Evolutionary conservation across 768 basidiomycete species (phyloP).

Genomic region (Trametes gibbosa): DNA sequence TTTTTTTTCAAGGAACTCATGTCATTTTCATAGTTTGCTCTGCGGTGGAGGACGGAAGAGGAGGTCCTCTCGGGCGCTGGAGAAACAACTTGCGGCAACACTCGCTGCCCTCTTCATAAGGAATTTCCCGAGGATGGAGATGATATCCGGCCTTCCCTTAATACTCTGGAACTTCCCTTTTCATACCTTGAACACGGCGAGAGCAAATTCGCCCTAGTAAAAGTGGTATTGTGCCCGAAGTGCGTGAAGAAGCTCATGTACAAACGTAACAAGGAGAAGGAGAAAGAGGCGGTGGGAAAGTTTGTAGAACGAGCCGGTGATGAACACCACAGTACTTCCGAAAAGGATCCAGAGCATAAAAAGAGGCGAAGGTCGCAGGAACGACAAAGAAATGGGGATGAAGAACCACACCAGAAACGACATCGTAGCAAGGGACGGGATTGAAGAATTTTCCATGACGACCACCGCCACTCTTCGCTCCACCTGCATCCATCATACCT

Average conservation of each 20-base stretch:
- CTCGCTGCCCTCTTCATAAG: constrained; percentile 69
- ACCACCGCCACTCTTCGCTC: no score
- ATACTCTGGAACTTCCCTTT: constrained; percentile 88
- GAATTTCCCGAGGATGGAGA: constrained; percentile 23
- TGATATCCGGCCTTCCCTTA: constrained; percentile 37
- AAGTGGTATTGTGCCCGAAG: constrained; percentile 78
- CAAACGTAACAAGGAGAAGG: constrained; percentile 72
- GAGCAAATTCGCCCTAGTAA: constrained; percentile 80
- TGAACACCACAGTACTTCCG: background rate
- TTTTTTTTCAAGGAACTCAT: background rate
- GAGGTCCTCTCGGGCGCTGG: constrained; percentile 87
- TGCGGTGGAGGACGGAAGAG: constrained; percentile 91
- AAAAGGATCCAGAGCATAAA: background rate
- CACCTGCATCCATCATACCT: no score
- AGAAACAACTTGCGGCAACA: constrained; percentile 85
- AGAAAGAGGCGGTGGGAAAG: constrained; percentile 21
- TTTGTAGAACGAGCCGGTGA: background rate
- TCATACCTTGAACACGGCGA: constrained; percentile 79
- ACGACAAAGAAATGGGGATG: background rate
- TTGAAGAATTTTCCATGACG: background rate
- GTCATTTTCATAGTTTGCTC: constrained; percentile 58
- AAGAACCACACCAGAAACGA: background rate
- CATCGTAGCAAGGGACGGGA: background rate
- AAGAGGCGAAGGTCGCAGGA: background rate
- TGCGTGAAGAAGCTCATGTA: constrained; percentile 87